These are phyloP conservation scores for Penicillium nordicum DNA, from an alignment of 2,329 filamentous ascomycete species.

Conservation along the genomic window DNA sequence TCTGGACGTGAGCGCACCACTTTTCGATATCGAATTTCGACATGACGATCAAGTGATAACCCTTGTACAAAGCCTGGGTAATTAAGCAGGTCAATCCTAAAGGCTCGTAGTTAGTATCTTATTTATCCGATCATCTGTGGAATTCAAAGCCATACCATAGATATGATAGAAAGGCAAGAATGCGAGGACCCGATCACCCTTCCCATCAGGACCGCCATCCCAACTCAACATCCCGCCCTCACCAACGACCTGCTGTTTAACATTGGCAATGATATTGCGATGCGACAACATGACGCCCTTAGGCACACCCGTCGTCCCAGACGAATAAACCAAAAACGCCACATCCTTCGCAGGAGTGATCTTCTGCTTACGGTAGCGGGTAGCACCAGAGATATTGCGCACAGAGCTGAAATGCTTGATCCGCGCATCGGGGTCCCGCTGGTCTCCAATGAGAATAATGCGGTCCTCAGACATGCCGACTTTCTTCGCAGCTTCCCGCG, in stretches of 20 bases:
- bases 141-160: conserved; percentile 58
- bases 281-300: conserved; percentile 91
- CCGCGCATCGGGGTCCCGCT: conserved; percentile 53
- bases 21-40: conserved; percentile 76
- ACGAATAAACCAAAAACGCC: conserved; percentile 82
- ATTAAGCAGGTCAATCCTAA: conserved; percentile 68
- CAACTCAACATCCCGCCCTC: conserved; percentile 58
- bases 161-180: conserved; percentile 90
- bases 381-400: conserved; percentile 59
- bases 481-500: conserved; percentile 63
- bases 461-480: conserved; percentile 68
- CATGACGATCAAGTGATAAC: conserved; percentile 67
- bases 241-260: conserved; percentile 53
- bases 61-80: conserved; percentile 63
- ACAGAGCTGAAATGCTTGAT: conserved; percentile 72
- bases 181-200: conserved; percentile 70
- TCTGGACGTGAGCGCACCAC: conserved; percentile 73
- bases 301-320: conserved; percentile 83
- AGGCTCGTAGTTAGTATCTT: conserved; percentile 7
- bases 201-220: conserved; percentile 57
- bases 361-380: conserved; percentile 58
- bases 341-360: conserved; percentile 68
- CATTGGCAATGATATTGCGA: conserved; percentile 74
- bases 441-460: conserved; percentile 70
- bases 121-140: background rate